Base-by-base conservation (phyloP, 345 rosid species). In the Pistacia vera region DNA sequence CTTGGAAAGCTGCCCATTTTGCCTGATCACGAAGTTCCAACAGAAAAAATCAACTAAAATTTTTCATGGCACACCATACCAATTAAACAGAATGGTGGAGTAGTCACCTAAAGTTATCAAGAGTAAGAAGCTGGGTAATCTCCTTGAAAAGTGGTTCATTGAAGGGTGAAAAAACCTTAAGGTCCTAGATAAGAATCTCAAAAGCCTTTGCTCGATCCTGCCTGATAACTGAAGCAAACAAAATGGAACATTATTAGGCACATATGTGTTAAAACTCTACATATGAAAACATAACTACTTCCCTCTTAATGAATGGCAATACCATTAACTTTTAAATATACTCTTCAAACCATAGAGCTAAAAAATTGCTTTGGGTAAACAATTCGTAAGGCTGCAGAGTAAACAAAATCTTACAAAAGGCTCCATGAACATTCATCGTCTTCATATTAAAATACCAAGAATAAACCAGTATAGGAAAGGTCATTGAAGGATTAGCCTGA, bases 1-100 rank as follows among this genome's bases (percentile, higher is more conserved):
- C 79, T 88, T 90, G 1, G 98, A 91, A 66, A 93, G 93, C 86
- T 92, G 93, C 79, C 89, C 93, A 81, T 91, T 89, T 82, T 90
- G 87, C 87, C 98, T 92, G 84, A 78, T 55, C 22, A 71, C 11
- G 35, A 11, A 66, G 68, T 14, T 30, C 62, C 25, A n/a, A 65
- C 25, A 51, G 66, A 17, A 70, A 44, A 73, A 18, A 22, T 66
- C 76, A 72, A 48, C 48, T 22, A 75, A 77, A 22, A 66, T 35
- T 59, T 52, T 38, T 17, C 48, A 76, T 38, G 18, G 62, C 35
- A 9, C 18, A 64, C 51, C 57, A 69, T 76, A 44, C 57, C 18
- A 64, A 73, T 9, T 9, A 52, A 41, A 52, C 35, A 78, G 36
- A 66, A 75, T 64, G 71, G 51, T 63, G 65, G 72, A 20, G 60